Evolutionary conservation across 768 basidiomycete genomes (phyloP), one percentile per base, ranked within the genome.

Genomic region (Auriscalpium orientale): DNA sequence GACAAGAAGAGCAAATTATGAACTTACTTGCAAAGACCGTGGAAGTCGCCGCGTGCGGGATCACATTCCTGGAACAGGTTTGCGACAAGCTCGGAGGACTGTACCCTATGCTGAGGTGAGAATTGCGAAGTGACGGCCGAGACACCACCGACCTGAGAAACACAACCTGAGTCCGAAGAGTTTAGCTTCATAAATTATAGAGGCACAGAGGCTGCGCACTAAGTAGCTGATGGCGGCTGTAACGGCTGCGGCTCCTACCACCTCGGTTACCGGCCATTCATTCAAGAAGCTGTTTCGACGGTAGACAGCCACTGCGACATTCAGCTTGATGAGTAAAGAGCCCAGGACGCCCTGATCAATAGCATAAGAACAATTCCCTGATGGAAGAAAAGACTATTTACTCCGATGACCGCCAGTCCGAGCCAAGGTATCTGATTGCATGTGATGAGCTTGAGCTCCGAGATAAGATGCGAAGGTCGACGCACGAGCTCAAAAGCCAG

Each of bases 1-100:
- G 21, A 7, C 43, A 11, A 8, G 10, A 12, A 12, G 40, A 11
- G 36, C 21, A 20, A 22, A 37, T 11, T 9, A 18, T 16, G 8
- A 18, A 69, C 84, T 61, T 64, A 87, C 87, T 88, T 87, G 84
- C 91, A 95, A 35, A 93, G 74, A 3, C 86, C 87, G 61, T 86
- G 86, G 58, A 82, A 85, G 64, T 86, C 83, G 8, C 78, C 77
- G 63, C 81, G 85, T 5, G 71, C 70, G 9, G 83, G 70, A 64
- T 87, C 83, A 65, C 92, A 95, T 69, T 93, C 91, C 60, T 85
- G 83, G 68, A 93, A 88, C 12, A 93, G 79, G 62, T 87, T 87
- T 10, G 87, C 82, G 8, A 94, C 91, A 20, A 93, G 75, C 66
- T 92, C 89, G 0, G 89, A 91, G 1, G 85, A 76, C 65, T 85